Conservation (phyloP, 2,329 filamentous ascomycete genomes). For the Stachybotrys chartarum region DNA sequence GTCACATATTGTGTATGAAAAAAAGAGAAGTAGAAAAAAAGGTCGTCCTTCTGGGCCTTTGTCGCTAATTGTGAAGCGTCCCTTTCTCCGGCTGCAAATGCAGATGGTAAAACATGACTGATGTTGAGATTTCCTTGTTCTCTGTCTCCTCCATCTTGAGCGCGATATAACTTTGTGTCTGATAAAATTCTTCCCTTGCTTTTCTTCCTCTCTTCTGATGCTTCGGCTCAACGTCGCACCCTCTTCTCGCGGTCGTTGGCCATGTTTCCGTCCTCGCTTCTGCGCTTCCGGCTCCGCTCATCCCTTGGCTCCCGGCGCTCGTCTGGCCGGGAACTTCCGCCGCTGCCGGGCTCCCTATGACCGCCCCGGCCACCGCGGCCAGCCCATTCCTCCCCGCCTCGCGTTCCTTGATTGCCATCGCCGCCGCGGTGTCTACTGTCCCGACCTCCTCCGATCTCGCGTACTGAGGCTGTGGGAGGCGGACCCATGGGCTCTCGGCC, state of each 20-base stretch:
- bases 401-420: conserved; percentile 9
- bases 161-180: too few species aligned
- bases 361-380: conserved; percentile 26
- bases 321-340: conserved; percentile 19
- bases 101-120: not conserved
- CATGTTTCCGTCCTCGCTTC: conserved; percentile 41
- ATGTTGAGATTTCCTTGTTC: not conserved
- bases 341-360: conserved; percentile 14
- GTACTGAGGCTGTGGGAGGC: conserved; percentile 16
- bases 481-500: conserved; percentile 22
- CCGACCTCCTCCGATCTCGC: conserved; percentile 22
- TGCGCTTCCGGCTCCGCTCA: conserved; percentile 29
- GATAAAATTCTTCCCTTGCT: too few species aligned
- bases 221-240: conserved; percentile 34
- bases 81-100: not conserved
- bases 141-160: not conserved
- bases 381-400: conserved; percentile 26
- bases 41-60: not conserved
- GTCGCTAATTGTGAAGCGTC: not conserved
- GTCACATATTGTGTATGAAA: not conserved
- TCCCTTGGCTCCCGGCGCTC: conserved; percentile 25
- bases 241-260: conserved; percentile 46
- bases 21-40: not conserved
- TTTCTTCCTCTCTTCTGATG: not conserved
- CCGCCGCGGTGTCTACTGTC: conserved; percentile 24